phyloP scores from a whole-genome alignment of 2,329 filamentous ascomycete genomes.

The Neofusicoccum kwambonambiense region DNA sequence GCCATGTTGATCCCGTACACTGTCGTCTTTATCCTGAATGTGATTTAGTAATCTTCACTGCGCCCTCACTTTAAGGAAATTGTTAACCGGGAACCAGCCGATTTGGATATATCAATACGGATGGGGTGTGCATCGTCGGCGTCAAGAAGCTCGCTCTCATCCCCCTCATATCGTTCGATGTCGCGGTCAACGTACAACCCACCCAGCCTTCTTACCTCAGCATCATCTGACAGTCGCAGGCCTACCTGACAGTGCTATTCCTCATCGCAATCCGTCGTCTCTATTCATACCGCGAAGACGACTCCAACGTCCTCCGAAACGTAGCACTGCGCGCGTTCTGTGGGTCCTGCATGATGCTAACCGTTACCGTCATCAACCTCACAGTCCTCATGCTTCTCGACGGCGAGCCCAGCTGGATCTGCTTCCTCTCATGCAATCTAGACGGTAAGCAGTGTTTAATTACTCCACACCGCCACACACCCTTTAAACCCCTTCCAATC shows the following conservation, averaged over 20 bases:
- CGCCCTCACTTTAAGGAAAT: too few species aligned
- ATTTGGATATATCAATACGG: background rate
- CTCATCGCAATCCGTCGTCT: constrained; percentile 54
- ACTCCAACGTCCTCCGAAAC: background rate
- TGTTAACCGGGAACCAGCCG: background rate
- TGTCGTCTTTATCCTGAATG: background rate
- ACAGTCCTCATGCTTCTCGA: background rate
- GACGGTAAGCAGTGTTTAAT: background rate
- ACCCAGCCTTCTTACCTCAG: background rate
- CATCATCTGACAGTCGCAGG: background rate
- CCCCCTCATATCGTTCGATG: constrained; percentile 60
- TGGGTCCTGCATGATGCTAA: background rate
- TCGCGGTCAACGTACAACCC: constrained; percentile 53
- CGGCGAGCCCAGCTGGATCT: constrained; percentile 3
- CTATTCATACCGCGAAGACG: background rate
- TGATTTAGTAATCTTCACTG: background rate
- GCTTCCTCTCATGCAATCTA: background rate
- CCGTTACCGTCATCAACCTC: background rate
- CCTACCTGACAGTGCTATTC: constrained; percentile 63
- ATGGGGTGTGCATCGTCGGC: constrained; percentile 55
- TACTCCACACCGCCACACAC: too few species aligned
- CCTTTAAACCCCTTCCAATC: too few species aligned
- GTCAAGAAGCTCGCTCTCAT: constrained; percentile 59
- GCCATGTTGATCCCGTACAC: background rate
- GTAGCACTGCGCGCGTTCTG: background rate